Conservation (phyloP, 805 yeast species). For the Soucietia sequanensis region DNA sequence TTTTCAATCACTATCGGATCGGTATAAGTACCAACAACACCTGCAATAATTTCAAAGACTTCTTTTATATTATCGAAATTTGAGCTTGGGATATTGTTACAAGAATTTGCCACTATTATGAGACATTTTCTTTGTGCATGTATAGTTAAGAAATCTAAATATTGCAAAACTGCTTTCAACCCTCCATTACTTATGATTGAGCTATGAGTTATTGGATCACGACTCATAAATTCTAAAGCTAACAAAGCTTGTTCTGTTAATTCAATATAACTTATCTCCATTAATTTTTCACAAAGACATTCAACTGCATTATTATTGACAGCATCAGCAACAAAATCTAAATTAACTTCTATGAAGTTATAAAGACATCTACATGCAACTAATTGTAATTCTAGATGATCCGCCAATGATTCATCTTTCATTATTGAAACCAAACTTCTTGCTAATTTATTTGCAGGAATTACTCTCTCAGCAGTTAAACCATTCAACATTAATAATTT, state of each 20-base stretch:
- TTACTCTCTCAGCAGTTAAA: conserved; percentile 55
- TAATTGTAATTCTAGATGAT: conserved; percentile 75
- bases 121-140: conserved; percentile 87
- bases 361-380: conserved; percentile 82
- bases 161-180: conserved; percentile 62
- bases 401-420: conserved; percentile 53
- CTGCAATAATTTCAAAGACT: conserved; percentile 58
- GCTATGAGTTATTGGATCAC: conserved; percentile 47
- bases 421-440: conserved; percentile 56
- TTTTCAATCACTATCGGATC: conserved; percentile 63
- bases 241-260: conserved; percentile 88
- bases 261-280: conserved; percentile 81
- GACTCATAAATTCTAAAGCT: conserved; percentile 65
- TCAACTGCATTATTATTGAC: conserved; percentile 66
- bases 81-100: conserved; percentile 44
- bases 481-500: conserved; percentile 67
- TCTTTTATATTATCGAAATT: conserved; percentile 52
- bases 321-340: conserved; percentile 60
- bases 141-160: conserved; percentile 82
- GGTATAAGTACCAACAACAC: conserved; percentile 51
- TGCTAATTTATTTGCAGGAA: conserved; percentile 61
- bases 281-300: conserved; percentile 60
- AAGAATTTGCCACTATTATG: conserved; percentile 67
- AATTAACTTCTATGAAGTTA: conserved; percentile 73
- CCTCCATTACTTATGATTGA: conserved; percentile 60